Percentiles rank a stretch among this genome's conserved stretches.
Conservation (phyloP, 768 basidiomycete species). For the Daedaleopsis sinensis region DNA sequence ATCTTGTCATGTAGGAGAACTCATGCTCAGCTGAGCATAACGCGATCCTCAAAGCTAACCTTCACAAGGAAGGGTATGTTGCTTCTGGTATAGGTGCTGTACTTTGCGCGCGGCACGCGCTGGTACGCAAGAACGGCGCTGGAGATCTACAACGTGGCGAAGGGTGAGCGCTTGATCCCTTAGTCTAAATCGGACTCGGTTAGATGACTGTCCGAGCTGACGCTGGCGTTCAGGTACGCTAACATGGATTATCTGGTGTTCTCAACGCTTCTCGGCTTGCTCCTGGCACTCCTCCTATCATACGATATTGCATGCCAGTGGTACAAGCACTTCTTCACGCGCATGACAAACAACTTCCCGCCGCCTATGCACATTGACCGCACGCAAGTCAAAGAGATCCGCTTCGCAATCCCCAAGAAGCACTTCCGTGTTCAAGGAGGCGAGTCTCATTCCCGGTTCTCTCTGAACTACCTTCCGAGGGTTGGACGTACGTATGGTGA, state of each 20-base stretch:
- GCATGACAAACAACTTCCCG: slow-evolving; percentile 15
- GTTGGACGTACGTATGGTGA: slow-evolving; percentile 30
- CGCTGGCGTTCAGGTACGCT: slow-evolving; percentile 11
- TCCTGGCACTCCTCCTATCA: slow-evolving; percentile 5
- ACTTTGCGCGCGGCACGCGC: slow-evolving; percentile 26
- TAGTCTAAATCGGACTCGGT: too few species aligned
- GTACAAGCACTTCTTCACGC: slow-evolving; percentile 25
- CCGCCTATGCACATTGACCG: slow-evolving; percentile 4
- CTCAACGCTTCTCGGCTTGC: not conserved
- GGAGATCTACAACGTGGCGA: slow-evolving; percentile 31
- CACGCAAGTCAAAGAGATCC: not conserved
- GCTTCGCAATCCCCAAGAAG: slow-evolving; percentile 34
- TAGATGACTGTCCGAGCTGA: too few species aligned
- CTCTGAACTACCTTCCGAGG: slow-evolving; percentile 28
- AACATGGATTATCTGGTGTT: slow-evolving; percentile 29
- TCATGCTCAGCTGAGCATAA: slow-evolving; percentile 9
- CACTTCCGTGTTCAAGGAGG: slow-evolving; percentile 34
- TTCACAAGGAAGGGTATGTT: slow-evolving; percentile 5
- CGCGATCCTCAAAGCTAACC: slow-evolving; percentile 15
- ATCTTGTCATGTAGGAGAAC: too few species aligned
- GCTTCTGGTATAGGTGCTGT: slow-evolving; percentile 24
- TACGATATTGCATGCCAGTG: slow-evolving; percentile 33
- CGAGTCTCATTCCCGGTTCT: slow-evolving; percentile 28
- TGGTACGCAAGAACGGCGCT: slow-evolving; percentile 22
- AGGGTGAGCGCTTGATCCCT: too few species aligned